Base-by-base conservation (phyloP, 306 rosid genomes). In the Corylus americana region DNA sequence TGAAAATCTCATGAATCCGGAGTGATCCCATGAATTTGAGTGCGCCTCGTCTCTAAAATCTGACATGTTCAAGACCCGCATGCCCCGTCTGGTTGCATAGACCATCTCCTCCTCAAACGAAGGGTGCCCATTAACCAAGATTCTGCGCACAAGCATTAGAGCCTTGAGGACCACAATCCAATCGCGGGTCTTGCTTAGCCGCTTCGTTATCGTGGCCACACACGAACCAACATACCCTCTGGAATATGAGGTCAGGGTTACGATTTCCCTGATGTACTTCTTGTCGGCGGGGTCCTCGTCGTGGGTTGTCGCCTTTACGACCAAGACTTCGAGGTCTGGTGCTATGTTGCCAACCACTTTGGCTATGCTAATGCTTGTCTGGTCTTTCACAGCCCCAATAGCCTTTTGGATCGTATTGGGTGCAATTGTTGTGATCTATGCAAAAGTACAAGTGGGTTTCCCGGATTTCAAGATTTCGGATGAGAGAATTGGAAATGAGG, bases 111-210 rank as follows among this genome's bases (percentile, higher is more conserved):
- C 97, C 71, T 82, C 91, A 75, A 94, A 94, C 20, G 87, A 47
- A n/a, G 89, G 83, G 76, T 92, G 94, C 7, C 97, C 97, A 45
- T 94, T 94, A 53, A 79, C 80, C 83, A 89, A 48, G 69, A 92
- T 76, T 83, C 92, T 72, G 39, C 92, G 98, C 29, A 94, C 91
- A 67, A 94, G 92, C 92, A 92, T 86, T 51, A 94, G 83, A 0
- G 88, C 79, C 83, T 94, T 94, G 4, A 94, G 86, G 13, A 94
- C 98, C 73, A 94, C 98, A 51, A 91, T 91, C 97, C 97, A 92
- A 71, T 94, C 94, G 7, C 84, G 90, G 14, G 98, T 94, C 66
- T 89, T 94, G 42, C 84, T 79, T 25, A 92, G 77, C 50, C 98
- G 87, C 86, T 74, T 92, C 0, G 93, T 83, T n/a, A 94, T 39